Base-by-base conservation (phyloP, 2,329 filamentous ascomycete species). In the Blastomyces gilchristii region DNA sequence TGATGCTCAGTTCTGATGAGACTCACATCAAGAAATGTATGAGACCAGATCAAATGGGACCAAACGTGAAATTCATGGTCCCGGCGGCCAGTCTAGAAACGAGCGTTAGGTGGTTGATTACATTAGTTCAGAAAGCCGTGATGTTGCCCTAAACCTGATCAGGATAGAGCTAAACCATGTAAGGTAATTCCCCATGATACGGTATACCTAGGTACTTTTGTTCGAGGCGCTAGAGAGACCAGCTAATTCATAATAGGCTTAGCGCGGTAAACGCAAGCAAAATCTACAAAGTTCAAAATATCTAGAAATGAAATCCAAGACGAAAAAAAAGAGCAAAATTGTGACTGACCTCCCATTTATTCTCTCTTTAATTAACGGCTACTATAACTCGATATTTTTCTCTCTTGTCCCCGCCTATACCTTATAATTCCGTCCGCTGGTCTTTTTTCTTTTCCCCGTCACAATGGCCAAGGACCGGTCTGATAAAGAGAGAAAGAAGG, bases 391-490 rank as follows among this genome's bases (percentile, higher is more conserved):
- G 6, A 60, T 49, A 31, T n/a, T 22, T 56, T 9, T 11, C 7
- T 18, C 52, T 56, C 18, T 22, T 5, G 8, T 54, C 16, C 39
- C 60, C 11, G 22, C n/a, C 52, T 28, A 39, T 22, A 37, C 45
- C 34, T 14, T 49, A 47, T 25, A 31, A 25, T 18, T 8, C 25
- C 1, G 14, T 43, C 49, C 8, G 7, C 25, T 5, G 2, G n/a
- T n/a, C 9, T 14, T 25, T 34, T 34, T 37, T 39, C 12, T 11
- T 39, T 22, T n/a, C 22, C 34, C 53, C 22, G 43, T 68, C 69
- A 76, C 62, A 66, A 79, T 79, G 77, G 77, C 72, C 61, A 79
- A 79, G 70, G 77, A 79, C 67, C 76, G 74, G 70, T 69, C 71
- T 66, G 76, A 78, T 52, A 71, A 71, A 64, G 69, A 73, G 43